Evolutionary conservation across 345 rosid genomes (phyloP), one percentile per base, ranked within the genome.

Genomic region (Rubroshorea leprosula): DNA sequence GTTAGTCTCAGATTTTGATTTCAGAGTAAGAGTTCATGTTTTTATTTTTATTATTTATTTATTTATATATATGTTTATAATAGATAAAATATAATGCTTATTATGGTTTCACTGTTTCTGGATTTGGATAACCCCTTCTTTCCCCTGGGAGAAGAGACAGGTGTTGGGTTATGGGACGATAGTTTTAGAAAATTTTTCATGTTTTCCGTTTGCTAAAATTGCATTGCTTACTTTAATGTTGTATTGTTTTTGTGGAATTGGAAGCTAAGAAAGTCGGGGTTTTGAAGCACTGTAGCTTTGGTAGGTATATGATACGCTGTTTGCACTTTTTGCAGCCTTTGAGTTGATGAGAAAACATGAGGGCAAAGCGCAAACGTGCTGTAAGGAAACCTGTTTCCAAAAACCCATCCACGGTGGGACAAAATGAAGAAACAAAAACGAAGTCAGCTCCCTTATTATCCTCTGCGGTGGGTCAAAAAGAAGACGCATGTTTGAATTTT

Each of bases 401-500:
- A 35, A 35, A 35, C 7, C 41, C 12, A 10, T 2, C 41, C 41
- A 13, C 11, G 41, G 41, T 35, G 9, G 41, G 41, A 10, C 7
- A 35, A 8, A 35, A 6, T 6, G 41, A 35, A 2, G 41, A 6
- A 13, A 35, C 41, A 2, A 35, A 35, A 6, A 35, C 7, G 41
- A 35, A 35, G 3, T 35, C 41, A 35, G 41, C 41, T 35, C 41
- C 41, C 12, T 10, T 35, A 35, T 35, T 35, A 44, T 44, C 47
- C 47, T 10, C 18, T 44, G n/a, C 18, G 0, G n/a, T 44, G 17
- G 47, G 18, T 2, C n/a, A 44, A 14, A 44, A 15, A 9, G 55
- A 51, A 51, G 55, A 15, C 11, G 55, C 55, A 11, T 51, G 23
- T 13, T 15, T 51, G 31, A 25, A 51, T 24, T 51, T 51, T 51